Conservation (phyloP, 2,329 filamentous ascomycete species). For the Zymoseptoria passerinii region DNA sequence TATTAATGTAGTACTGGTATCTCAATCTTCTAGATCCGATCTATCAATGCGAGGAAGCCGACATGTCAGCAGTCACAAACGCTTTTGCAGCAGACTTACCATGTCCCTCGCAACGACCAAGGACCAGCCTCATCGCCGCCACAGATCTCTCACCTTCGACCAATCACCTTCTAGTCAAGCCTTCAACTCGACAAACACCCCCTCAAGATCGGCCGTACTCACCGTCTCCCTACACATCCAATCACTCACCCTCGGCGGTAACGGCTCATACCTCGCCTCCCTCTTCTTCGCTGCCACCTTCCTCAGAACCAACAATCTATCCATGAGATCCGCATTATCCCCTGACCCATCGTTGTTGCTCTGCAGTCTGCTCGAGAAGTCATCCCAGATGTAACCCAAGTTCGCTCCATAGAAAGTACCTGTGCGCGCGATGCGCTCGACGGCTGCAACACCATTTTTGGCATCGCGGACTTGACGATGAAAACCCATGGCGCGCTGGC, state of each 20-base stretch:
- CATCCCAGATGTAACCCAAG: background rate
- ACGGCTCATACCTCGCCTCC: background rate
- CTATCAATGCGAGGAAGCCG: too few relatives aligned
- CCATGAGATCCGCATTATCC: background rate
- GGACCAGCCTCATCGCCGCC: background rate
- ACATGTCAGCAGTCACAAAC: background rate
- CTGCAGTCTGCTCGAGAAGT: background rate
- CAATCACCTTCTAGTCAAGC: background rate
- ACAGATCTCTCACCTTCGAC: background rate
- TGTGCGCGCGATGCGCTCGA: background rate
- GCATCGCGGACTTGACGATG: background rate
- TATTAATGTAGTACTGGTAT: background rate
- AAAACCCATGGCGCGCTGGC: background rate
- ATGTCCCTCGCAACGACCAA: background rate
- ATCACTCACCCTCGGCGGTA: background rate
- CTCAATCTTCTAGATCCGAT: too few relatives aligned
- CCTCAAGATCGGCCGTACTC: background rate
- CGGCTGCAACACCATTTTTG: background rate
- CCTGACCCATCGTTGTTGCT: background rate
- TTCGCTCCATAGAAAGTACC: background rate
- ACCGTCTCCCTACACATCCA: background rate
- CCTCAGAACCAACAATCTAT: background rate
- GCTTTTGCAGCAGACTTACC: background rate
- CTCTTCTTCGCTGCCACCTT: background rate
- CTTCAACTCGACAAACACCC: background rate